Percentiles rank a stretch among this genome's conserved stretches.
phyloP scores from a whole-genome alignment of 2,329 filamentous ascomycete genomes.

The Sporothrix variecibatus region DNA sequence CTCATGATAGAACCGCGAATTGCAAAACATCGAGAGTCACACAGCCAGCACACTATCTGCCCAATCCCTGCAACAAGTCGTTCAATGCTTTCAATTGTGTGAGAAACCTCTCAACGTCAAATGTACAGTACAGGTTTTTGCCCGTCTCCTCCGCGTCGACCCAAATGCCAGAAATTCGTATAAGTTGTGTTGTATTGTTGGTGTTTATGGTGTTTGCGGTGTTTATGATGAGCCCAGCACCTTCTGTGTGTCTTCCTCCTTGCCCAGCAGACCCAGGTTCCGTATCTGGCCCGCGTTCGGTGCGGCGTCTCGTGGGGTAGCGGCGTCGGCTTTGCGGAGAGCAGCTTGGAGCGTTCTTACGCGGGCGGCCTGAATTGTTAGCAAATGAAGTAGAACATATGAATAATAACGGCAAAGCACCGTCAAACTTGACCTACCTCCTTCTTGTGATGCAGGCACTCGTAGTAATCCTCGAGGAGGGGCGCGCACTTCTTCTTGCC shows the following conservation, averaged over 20 bases:
- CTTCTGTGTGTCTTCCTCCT: conserved; percentile 76
- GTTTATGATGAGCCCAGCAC: conserved; percentile 44
- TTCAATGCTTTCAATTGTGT: conserved; percentile 19
- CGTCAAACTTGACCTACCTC: conserved; percentile 64
- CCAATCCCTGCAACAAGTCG: neutral
- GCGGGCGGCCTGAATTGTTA: conserved; percentile 66
- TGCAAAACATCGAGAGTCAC: neutral
- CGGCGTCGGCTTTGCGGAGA: conserved; percentile 76
- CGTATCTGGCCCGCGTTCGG: conserved; percentile 85
- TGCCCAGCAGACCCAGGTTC: conserved; percentile 79
- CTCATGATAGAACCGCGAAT: neutral
- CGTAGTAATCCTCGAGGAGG: conserved; percentile 93
- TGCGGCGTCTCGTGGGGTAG: conserved; percentile 75
- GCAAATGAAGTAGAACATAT: neutral
- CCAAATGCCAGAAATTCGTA: neutral
- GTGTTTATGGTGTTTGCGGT: neutral
- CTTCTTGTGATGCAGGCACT: conserved; percentile 98
- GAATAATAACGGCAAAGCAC: neutral
- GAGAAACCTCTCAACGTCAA: conserved; percentile 12
- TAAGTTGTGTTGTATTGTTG: too few relatives aligned
- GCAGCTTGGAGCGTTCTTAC: conserved; percentile 77
- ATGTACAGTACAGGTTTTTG: conserved; percentile 23
- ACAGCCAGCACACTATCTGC: neutral
- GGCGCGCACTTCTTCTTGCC: conserved; percentile 87
- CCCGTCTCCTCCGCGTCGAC: neutral